Percentiles rank a stretch among this genome's conserved stretches.
phyloP scores from a whole-genome alignment of 768 basidiomycete genomes.

The Mycena alexandri region DNA sequence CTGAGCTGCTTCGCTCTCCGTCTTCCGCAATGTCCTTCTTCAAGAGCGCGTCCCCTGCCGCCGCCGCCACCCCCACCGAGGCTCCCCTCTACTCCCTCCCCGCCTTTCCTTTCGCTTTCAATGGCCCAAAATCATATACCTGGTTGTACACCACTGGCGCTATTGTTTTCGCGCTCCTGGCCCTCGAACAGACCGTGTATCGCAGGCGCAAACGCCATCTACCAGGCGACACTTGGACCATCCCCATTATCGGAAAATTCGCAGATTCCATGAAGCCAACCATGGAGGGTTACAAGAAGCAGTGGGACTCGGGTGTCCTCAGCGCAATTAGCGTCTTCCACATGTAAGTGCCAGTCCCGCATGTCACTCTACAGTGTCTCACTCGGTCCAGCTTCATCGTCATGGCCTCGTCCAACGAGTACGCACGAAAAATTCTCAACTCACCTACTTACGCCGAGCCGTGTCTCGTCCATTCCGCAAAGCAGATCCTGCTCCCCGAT shows the following conservation, averaged over 20 bases:
- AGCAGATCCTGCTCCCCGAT: slow-evolving; percentile 83
- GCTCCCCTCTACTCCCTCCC: slow-evolving; percentile 53
- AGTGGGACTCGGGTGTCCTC: slow-evolving; percentile 92
- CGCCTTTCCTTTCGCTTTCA: slow-evolving; percentile 53
- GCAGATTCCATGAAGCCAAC: slow-evolving; percentile 92
- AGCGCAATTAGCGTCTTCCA: slow-evolving; percentile 97
- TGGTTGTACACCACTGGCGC: slow-evolving; percentile 82
- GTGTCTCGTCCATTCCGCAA: slow-evolving; percentile 93
- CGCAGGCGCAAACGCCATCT: slow-evolving; percentile 89
- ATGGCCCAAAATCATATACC: slow-evolving; percentile 62
- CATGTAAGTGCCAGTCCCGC: slow-evolving; percentile 70
- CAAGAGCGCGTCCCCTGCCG: slow-evolving; percentile 45
- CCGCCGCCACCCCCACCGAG: slow-evolving; percentile 50
- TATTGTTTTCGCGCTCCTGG: slow-evolving; percentile 79
- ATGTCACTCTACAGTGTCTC: slow-evolving; percentile 15
- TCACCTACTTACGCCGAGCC: slow-evolving; percentile 94
- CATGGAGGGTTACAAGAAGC: slow-evolving; percentile 90
- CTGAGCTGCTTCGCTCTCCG: not conserved
- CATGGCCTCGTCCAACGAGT: slow-evolving; percentile 95
- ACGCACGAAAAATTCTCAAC: slow-evolving; percentile 95
- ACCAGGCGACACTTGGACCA: slow-evolving; percentile 92
- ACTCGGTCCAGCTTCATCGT: slow-evolving; percentile 88
- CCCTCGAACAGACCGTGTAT: slow-evolving; percentile 91
- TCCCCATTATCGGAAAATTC: slow-evolving; percentile 98
- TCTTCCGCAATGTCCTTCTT: slow-evolving; percentile 49